These are phyloP conservation scores for Botryotinia calthae DNA, from an alignment of 2,329 filamentous ascomycete species.

Conservation along the genomic window DNA sequence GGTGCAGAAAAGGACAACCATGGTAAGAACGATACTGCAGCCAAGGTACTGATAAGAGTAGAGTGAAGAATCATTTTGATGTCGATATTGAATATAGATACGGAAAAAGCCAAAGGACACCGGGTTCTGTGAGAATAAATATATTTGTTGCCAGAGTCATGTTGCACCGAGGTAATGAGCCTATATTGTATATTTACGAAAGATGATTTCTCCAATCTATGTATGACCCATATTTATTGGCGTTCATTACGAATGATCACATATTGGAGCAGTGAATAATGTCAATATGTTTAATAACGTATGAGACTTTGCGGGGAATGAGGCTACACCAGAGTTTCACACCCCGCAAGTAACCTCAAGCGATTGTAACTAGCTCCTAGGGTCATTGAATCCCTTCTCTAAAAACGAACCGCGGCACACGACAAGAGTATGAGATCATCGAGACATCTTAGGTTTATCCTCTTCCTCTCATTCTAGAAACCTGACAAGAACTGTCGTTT, in stretches of 20 bases:
- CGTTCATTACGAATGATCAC: slow-evolving; percentile 9
- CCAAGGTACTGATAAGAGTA: neutral
- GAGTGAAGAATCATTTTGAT: neutral
- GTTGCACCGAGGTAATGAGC: neutral
- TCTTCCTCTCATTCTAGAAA: neutral
- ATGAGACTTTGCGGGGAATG: neutral
- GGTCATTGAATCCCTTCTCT: neutral
- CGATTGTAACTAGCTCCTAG: neutral
- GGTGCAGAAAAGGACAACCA: slow-evolving; percentile 6
- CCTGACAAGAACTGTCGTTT: neutral
- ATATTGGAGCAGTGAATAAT: slow-evolving; percentile 8
- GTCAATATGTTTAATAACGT: neutral
- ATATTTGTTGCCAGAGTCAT: neutral
- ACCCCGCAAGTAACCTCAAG: neutral
- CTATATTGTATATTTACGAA: neutral
- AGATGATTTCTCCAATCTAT: neutral
- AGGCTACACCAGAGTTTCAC: neutral
- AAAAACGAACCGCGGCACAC: neutral
- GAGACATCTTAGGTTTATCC: neutral
- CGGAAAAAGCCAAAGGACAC: neutral
- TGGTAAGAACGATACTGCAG: slow-evolving; percentile 7
- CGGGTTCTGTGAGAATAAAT: neutral
- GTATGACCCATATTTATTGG: slow-evolving; percentile 1
- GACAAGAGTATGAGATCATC: neutral
- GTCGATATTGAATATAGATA: neutral